phyloP scores from a whole-genome alignment of 805 yeast species.

The Candida michaelii region DNA sequence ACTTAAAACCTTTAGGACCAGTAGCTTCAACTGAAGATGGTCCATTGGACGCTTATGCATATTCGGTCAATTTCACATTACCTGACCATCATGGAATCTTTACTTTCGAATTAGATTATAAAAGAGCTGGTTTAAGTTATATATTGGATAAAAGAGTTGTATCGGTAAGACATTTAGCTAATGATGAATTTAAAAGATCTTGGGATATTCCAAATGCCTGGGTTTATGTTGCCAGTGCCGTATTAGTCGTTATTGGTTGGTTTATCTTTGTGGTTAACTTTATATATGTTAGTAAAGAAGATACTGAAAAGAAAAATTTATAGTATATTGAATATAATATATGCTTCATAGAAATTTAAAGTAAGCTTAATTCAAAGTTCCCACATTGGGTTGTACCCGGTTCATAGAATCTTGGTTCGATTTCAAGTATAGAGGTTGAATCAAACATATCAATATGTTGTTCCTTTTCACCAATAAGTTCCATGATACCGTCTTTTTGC shows the following conservation, averaged over 20 bases:
- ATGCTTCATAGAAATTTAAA: background rate
- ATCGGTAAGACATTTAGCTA: slow-evolving; percentile 90
- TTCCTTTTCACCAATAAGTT: background rate
- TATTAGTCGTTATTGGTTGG: slow-evolving; percentile 74
- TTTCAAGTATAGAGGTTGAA: slow-evolving; percentile 2
- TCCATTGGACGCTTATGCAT: slow-evolving; percentile 45
- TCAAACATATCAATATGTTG: slow-evolving; percentile 7
- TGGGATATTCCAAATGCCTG: slow-evolving; percentile 93
- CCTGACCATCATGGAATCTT: slow-evolving; percentile 99
- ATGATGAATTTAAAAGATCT: slow-evolving; percentile 89
- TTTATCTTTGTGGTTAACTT: slow-evolving; percentile 69
- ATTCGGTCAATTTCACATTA: slow-evolving; percentile 57
- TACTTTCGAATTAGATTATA: slow-evolving; percentile 77
- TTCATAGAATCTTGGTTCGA: slow-evolving; percentile 2
- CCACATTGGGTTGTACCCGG: slow-evolving; percentile 6
- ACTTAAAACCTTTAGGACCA: slow-evolving; percentile 46
- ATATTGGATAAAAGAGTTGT: slow-evolving; percentile 66
- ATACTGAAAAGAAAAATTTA: slow-evolving; percentile 27
- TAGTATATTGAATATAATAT: slow-evolving; percentile 6
- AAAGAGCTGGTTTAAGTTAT: slow-evolving; percentile 72
- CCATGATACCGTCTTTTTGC: slow-evolving; percentile 3
- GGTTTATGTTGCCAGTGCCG: slow-evolving; percentile 79
- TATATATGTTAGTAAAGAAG: slow-evolving; percentile 40
- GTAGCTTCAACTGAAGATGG: slow-evolving; percentile 34
- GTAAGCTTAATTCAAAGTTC: slow-evolving; percentile 1